These are phyloP conservation scores for Basipetospora chlamydospora DNA, from an alignment of 2,329 filamentous ascomycete genomes.

Conservation along the genomic window DNA sequence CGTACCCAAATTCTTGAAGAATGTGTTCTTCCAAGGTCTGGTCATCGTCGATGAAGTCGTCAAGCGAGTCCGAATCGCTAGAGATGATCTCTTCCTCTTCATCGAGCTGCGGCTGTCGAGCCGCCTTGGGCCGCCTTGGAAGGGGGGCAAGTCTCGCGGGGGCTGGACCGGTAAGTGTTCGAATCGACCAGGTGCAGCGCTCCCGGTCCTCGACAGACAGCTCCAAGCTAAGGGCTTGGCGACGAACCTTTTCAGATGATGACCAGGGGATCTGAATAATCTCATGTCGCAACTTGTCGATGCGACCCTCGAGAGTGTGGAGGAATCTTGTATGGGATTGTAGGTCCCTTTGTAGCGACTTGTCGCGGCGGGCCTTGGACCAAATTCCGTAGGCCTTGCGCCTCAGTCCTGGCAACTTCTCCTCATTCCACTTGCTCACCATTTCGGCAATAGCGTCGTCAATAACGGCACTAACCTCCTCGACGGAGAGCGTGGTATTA, in stretches of 20 bases:
- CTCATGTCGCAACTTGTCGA: constrained; percentile 38
- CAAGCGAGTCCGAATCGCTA: constrained; percentile 28
- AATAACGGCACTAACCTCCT: too few species aligned
- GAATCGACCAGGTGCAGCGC: constrained; percentile 34
- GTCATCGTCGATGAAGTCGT: too few species aligned
- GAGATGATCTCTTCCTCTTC: constrained; percentile 35
- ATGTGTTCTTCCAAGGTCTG: too few species aligned
- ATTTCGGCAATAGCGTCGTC: constrained; percentile 5
- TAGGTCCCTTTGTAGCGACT: not conserved
- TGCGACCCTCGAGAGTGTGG: constrained; percentile 29
- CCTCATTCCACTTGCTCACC: constrained; percentile 3
- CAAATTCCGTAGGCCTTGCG: constrained; percentile 7
- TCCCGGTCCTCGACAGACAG: constrained; percentile 48
- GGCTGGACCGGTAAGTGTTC: constrained; percentile 24
- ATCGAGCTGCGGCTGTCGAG: constrained; percentile 2
- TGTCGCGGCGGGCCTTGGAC: constrained; percentile 2
- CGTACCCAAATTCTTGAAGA: too few species aligned
- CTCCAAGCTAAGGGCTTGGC: constrained; percentile 46
- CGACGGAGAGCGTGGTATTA: too few species aligned
- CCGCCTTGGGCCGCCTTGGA: constrained; percentile 7
- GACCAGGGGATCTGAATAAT: constrained; percentile 39
- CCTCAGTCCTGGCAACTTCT: constrained; percentile 5
- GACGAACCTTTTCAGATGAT: constrained; percentile 33
- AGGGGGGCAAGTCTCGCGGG: constrained; percentile 11
- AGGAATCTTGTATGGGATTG: constrained; percentile 17